Evolutionary conservation across 495 filamentous ascomycete species (phyloP).

Genomic region (Venustampulla echinocandica): DNA sequence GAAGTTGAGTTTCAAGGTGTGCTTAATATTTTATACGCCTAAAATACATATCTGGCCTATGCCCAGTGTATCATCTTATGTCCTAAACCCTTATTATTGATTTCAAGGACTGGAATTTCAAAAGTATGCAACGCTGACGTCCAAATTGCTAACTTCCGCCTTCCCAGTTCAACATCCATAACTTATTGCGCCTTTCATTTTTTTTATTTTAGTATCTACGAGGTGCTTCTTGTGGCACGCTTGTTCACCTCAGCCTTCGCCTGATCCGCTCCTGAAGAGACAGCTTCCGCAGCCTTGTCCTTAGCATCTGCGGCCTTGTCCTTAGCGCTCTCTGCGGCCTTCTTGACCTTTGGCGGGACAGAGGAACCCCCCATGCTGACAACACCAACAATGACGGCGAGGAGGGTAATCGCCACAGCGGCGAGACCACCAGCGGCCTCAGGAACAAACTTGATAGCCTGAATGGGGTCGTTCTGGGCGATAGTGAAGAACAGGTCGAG

Average conservation of each 20-base stretch:
- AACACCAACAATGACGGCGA: conserved; percentile 52
- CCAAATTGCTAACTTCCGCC: background rate
- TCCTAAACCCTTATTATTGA: background rate
- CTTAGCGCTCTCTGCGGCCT: conserved; percentile 63
- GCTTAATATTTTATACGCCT: conserved; percentile 20
- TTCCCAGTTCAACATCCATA: conserved; percentile 4
- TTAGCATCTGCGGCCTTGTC: conserved; percentile 59
- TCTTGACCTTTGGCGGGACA: conserved; percentile 31
- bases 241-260: conserved; percentile 51
- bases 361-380: conserved; percentile 45
- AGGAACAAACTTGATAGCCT: conserved; percentile 85
- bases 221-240: conserved; percentile 38
- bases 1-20: too few relatives aligned
- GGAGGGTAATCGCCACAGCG: conserved; percentile 56
- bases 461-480: conserved; percentile 76
- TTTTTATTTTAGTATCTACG: conserved; percentile 13
- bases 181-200: too few relatives aligned
- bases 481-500: conserved; percentile 79
- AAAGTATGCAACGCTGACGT: background rate
- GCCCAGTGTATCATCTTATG: background rate
- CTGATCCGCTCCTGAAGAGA: conserved; percentile 55
- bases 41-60: conserved; percentile 16
- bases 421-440: conserved; percentile 77
- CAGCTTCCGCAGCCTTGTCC: conserved; percentile 70
- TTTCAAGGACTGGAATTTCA: background rate